Evolutionary conservation across 1,284 basidiomycete species (phyloP).

Genomic region (Lentinula novae-zelandiae): DNA sequence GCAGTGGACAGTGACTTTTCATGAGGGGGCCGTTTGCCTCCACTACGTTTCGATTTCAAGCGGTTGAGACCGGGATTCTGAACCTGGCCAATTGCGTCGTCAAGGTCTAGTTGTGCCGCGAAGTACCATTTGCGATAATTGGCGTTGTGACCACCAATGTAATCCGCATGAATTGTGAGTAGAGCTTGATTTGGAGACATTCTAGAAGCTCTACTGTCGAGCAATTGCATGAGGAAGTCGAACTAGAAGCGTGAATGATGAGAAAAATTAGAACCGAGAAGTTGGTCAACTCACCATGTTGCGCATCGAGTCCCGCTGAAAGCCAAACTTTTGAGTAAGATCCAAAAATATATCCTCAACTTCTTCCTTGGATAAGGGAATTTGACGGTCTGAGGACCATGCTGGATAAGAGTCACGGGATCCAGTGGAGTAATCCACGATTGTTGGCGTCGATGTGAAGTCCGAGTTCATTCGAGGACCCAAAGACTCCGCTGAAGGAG

Average conservation of each 20-base stretch:
- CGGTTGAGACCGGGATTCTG: constrained; percentile 91
- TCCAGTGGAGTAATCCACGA: constrained; percentile 52
- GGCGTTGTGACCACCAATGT: constrained; percentile 95
- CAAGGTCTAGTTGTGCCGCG: constrained; percentile 97
- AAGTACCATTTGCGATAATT: constrained; percentile 99
- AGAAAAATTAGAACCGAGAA: constrained; percentile 10
- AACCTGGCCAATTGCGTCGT: constrained; percentile 92
- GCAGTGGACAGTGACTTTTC: constrained; percentile 89
- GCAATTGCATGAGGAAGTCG: constrained; percentile 97
- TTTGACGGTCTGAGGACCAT: constrained; percentile 89
- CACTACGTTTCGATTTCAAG: constrained; percentile 60
- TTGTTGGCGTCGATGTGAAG: constrained; percentile 60
- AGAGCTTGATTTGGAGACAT: constrained; percentile 97
- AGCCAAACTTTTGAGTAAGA: constrained; percentile 98
- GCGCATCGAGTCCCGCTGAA: constrained; percentile 89
- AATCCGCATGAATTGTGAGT: constrained; percentile 95
- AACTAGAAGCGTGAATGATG: constrained; percentile 48
- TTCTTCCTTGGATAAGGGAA: constrained; percentile 97
- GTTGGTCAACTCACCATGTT: constrained; percentile 67
- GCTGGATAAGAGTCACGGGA: constrained; percentile 84
- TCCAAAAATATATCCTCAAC: constrained; percentile 99
- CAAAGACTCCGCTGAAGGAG: constrained; percentile 70
- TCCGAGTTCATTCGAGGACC: constrained; percentile 50
- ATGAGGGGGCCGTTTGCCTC: constrained; percentile 47
- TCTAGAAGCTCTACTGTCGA: constrained; percentile 94